Conservation (phyloP, 345 rosid species). For the Eucalyptus polybractea region DNA sequence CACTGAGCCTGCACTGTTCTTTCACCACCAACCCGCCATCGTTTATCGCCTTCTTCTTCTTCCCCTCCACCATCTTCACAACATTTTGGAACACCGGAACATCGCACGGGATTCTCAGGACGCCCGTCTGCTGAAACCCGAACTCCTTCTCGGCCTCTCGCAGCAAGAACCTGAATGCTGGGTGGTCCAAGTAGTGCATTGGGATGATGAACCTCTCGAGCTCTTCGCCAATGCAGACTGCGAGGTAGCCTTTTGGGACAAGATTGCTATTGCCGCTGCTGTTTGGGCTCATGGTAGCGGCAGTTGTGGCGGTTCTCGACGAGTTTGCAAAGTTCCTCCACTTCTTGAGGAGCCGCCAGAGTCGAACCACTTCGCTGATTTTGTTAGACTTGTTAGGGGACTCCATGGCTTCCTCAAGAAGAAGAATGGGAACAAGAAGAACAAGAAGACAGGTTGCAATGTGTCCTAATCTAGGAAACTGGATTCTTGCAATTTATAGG, state of each 20-base stretch:
- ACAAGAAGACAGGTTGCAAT: neutral
- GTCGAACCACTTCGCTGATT: neutral
- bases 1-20: neutral
- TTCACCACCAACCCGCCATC: neutral
- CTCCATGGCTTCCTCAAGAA: neutral
- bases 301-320: neutral
- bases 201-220: constrained; percentile 65
- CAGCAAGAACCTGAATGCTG: constrained; percentile 45
- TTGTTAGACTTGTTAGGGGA: neutral
- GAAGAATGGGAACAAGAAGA: neutral
- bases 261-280: neutral
- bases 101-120: constrained; percentile 54
- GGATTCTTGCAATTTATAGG: neutral
- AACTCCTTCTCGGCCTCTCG: constrained; percentile 81
- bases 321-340: neutral
- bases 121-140: constrained; percentile 68
- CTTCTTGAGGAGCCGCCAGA: neutral
- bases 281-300: neutral
- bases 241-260: constrained; percentile 52
- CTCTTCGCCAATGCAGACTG: constrained; percentile 59
- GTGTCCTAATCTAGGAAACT: neutral
- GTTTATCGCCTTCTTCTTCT: neutral
- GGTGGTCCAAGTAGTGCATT: constrained; percentile 45
- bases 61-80: neutral
- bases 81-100: constrained; percentile 19